Base-by-base conservation (phyloP, 2,329 filamentous ascomycete genomes). In the Xylariales sp. region DNA sequence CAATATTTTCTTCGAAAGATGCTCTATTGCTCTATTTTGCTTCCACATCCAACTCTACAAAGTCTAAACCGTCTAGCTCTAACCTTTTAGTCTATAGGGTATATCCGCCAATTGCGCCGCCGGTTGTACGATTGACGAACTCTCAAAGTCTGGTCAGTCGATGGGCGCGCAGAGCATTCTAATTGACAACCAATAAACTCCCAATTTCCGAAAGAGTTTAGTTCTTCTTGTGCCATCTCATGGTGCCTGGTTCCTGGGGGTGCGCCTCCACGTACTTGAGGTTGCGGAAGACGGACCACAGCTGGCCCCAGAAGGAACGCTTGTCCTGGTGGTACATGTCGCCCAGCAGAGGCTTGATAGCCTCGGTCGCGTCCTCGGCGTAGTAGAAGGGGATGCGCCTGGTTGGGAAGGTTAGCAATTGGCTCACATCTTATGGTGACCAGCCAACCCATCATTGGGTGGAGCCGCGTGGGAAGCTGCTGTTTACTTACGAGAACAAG, bases 381-480 rank as follows among this genome's bases (percentile, higher is more conserved):
- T 74, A 58, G 55, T 76, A 76, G 57, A 74, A 74, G 12, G 72
- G 71, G 37, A 76, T 75, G n/a, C 46, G 45, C 2, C 49, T 52
- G 15, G n/a, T n/a, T n/a, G n/a, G n/a, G n/a, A n/a, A n/a, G n/a
- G n/a, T n/a, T n/a, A n/a, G n/a, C n/a, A n/a, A n/a, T n/a, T n/a
- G n/a, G n/a, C n/a, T n/a, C 13, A 12, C 15, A 6, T 4, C n/a
- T 12, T 33, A 45, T 36, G 44, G 44, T 15, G 25, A 19, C 29
- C 14, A 8, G 29, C 8, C 14, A n/a, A 11, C 2, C 16, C 6
- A 19, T 27, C 8, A 25, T 24, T 6, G 13, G n/a, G 20, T 16
- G 4, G 23, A 37, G 24, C 7, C 7, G 14, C 24, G 12, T 23
- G 8, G 15, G 11, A 31, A 17, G n/a, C 5, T 8, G n/a, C 23